phyloP scores from a whole-genome alignment of 345 rosid species.

The Draba incana region DNA sequence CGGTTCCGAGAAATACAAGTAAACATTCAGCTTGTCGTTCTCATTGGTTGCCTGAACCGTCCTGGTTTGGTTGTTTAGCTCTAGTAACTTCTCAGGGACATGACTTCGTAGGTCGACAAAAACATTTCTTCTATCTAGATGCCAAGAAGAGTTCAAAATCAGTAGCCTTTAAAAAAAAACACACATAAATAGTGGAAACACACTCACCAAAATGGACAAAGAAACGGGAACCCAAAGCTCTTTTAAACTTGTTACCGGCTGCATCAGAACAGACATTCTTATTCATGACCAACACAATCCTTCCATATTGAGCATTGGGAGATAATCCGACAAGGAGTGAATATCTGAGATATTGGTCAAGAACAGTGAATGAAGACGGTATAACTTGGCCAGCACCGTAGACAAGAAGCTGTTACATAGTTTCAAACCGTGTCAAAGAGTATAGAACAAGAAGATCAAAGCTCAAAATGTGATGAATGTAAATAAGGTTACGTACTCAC shows the following conservation, averaged over 20 bases:
- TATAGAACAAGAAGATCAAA: constrained; percentile 7
- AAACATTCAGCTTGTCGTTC: constrained; percentile 59
- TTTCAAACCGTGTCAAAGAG: constrained; percentile 8
- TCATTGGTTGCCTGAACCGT: constrained; percentile 83
- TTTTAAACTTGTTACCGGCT: constrained; percentile 74
- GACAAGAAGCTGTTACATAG: constrained; percentile 71
- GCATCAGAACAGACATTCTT: constrained; percentile 68
- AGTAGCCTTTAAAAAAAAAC: constrained; percentile 19
- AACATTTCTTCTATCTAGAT: constrained; percentile 70
- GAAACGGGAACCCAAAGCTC: constrained; percentile 70
- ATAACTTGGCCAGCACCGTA: constrained; percentile 88
- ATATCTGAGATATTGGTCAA: constrained; percentile 64
- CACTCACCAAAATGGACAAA: constrained; percentile 76
- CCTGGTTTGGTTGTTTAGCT: constrained; percentile 62
- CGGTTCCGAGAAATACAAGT: constrained; percentile 80
- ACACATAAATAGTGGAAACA: neutral
- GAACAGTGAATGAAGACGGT: constrained; percentile 66
- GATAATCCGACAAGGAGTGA: constrained; percentile 70
- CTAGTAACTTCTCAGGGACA: constrained; percentile 72
- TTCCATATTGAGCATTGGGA: constrained; percentile 56
- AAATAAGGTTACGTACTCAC: constrained; percentile 71
- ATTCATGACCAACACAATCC: constrained; percentile 73
- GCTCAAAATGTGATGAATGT: constrained; percentile 15
- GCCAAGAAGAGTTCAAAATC: constrained; percentile 28
- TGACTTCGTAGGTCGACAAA: constrained; percentile 64